These are phyloP conservation scores for Chaetomium fimeti DNA, from an alignment of 495 filamentous ascomycete genomes.

Conservation along the genomic window DNA sequence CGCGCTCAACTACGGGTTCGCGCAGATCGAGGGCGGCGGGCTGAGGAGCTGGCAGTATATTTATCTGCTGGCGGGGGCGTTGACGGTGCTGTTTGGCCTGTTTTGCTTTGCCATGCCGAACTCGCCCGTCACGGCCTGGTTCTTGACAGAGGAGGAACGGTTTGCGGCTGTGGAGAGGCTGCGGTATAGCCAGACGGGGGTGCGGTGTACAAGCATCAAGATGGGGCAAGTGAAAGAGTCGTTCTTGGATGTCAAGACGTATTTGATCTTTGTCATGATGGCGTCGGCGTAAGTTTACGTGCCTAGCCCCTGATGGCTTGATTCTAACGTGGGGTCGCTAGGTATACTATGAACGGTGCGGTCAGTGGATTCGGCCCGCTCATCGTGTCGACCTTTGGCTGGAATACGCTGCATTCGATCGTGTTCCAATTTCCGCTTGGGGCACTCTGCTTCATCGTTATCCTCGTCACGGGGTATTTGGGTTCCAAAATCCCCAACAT, in stretches of 20 bases:
- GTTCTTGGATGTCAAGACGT: constrained; percentile 68
- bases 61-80: constrained; percentile 72
- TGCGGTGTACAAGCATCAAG: constrained; percentile 61
- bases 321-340: neutral
- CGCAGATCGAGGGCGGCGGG: constrained; percentile 57
- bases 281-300: constrained; percentile 43
- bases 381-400: constrained; percentile 74
- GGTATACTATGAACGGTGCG: constrained; percentile 70
- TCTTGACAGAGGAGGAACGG: constrained; percentile 67
- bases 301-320: neutral
- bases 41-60: constrained; percentile 59
- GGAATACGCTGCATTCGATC: constrained; percentile 61
- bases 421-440: constrained; percentile 73
- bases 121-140: constrained; percentile 69
- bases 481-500: constrained; percentile 60
- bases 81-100: constrained; percentile 48
- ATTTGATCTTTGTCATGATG: constrained; percentile 44
- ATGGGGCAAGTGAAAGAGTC: constrained; percentile 42
- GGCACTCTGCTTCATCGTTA: constrained; percentile 60
- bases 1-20: constrained; percentile 58
- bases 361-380: constrained; percentile 74
- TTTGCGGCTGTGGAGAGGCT: constrained; percentile 67
- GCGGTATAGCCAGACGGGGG: constrained; percentile 59
- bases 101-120: constrained; percentile 64
- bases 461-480: constrained; percentile 63